phyloP scores from a whole-genome alignment of 495 filamentous ascomycete species.

The Penicillium egyptiacum region DNA sequence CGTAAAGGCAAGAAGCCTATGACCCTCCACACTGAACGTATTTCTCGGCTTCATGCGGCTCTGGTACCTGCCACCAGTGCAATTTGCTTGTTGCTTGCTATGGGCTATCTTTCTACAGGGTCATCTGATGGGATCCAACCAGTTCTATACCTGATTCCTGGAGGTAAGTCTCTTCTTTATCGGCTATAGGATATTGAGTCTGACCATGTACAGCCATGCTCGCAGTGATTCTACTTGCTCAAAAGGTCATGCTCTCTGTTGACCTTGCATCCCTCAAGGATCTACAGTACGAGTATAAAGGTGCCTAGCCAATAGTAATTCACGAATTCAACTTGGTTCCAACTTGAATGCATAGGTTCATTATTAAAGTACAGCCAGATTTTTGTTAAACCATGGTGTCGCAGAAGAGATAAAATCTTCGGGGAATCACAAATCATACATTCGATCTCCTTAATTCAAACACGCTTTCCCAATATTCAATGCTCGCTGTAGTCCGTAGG shows the following conservation, averaged over 20 bases:
- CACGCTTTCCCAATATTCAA: background rate
- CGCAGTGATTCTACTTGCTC: slow-evolving; percentile 35
- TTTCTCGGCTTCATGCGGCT: slow-evolving; percentile 15
- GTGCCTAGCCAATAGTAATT: slow-evolving; percentile 34
- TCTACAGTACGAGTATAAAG: slow-evolving; percentile 54
- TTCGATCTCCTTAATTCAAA: slow-evolving; percentile 1
- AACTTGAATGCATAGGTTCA: slow-evolving; percentile 12
- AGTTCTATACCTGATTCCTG: slow-evolving; percentile 37
- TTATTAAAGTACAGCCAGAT: slow-evolving; percentile 13
- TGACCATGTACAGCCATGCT: slow-evolving; percentile 37
- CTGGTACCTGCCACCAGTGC: slow-evolving; percentile 29
- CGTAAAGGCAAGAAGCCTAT: slow-evolving; percentile 35
- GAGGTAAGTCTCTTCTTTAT: slow-evolving; percentile 29
- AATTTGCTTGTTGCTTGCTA: slow-evolving; percentile 28
- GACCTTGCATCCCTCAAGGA: slow-evolving; percentile 47
- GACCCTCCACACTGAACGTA: slow-evolving; percentile 15
- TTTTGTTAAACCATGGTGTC: slow-evolving; percentile 2
- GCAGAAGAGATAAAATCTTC: slow-evolving; percentile 8
- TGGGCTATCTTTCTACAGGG: slow-evolving; percentile 24
- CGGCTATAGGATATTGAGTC: background rate
- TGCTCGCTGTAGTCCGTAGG: background rate
- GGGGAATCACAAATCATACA: slow-evolving; percentile 10
- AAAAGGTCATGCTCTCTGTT: slow-evolving; percentile 44
- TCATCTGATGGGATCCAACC: slow-evolving; percentile 21
- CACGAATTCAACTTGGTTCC: slow-evolving; percentile 1